Evolutionary conservation across 106 monocot genomes (phyloP).

Genomic region (Phalaenopsis aphrodite): DNA sequence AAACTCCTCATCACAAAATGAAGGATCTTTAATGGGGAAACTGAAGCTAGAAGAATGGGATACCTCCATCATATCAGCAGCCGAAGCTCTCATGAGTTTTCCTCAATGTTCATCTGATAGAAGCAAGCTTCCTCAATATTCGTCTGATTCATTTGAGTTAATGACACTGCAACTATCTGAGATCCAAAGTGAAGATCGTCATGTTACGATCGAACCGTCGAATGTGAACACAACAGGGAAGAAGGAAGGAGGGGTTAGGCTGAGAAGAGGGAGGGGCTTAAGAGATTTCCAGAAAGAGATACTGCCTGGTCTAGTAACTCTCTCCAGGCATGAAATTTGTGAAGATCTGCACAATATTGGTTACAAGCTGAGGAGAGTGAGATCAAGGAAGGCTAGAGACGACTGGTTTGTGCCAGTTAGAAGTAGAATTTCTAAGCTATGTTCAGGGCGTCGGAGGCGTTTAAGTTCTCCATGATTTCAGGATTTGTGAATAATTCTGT

Average conservation of each 20-base stretch:
- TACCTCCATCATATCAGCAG: not conserved
- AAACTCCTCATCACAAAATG: not conserved
- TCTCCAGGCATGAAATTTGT: constrained; percentile 76
- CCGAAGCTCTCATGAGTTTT: not conserved
- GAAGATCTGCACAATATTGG: constrained; percentile 75
- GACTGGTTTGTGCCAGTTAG: constrained; percentile 15
- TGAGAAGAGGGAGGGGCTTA: constrained; percentile 53
- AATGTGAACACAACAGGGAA: constrained; percentile 11
- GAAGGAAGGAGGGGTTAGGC: constrained; percentile 19
- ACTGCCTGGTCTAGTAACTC: constrained; percentile 68
- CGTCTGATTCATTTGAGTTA: constrained; percentile 61
- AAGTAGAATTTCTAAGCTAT: constrained; percentile 4
- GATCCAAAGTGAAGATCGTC: constrained; percentile 16
- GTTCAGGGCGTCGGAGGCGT: not conserved
- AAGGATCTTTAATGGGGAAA: not conserved
- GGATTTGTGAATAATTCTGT: no score
- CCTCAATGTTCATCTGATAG: not conserved
- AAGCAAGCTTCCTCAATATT: constrained; percentile 24
- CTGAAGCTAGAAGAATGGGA: not conserved
- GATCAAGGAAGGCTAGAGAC: constrained; percentile 17
- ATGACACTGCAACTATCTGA: constrained; percentile 47
- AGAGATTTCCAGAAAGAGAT: constrained; percentile 79
- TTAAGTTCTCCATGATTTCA: no score
- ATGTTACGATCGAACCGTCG: not conserved
- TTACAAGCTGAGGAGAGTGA: constrained; percentile 33